Base-by-base conservation (phyloP, 2,329 filamentous ascomycete species). In the Diaporthe sp. region DNA sequence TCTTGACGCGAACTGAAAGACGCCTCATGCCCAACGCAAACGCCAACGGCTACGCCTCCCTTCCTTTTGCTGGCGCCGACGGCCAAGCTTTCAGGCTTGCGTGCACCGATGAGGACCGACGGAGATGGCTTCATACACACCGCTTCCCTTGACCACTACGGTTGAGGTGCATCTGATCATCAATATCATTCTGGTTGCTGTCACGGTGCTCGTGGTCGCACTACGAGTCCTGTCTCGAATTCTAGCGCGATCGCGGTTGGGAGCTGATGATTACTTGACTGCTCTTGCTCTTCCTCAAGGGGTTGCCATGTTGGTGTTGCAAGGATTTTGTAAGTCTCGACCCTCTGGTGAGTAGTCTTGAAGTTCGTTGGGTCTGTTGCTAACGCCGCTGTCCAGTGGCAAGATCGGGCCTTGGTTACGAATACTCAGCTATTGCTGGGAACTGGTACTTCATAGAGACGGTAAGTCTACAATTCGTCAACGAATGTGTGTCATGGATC, bases 261-360 rank as follows among this genome's bases (percentile, higher is more conserved):
- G 83, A 58, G 81, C 79, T 79, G 85, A 86, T 78, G 85, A 86
- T 77, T 83, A 81, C 74, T 79, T 85, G 60, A 75, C 68, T 7
- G 13, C 72, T 20, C 49, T 74, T 2, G 44, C 73, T 7, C 12
- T 75, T 13, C 83, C 82, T 28, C 82, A 81, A 74, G 80, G 77
- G 39, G 60, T 84, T 22, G 77, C 73, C 37, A 81, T 83, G 79
- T 60, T 83, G 39, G 58, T 80, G 10, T 81, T 82, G 22, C 80
- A 83, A 74, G 82, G 81, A 20, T 28, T 82, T 31, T 81, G 82
- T 83, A 77, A 80, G 82, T 80, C 70, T 31, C 61, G 12, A 25
- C n/a, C 20, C 13, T 42, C 65, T 31, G 8, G 28, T 25, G 13
- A n/a, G n/a, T 31, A 28, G 25, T 13, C 12, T 25, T 47, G 37